These are phyloP conservation scores for Exserohilum turcica DNA, from an alignment of 2,329 filamentous ascomycete species.

Conservation along the genomic window DNA sequence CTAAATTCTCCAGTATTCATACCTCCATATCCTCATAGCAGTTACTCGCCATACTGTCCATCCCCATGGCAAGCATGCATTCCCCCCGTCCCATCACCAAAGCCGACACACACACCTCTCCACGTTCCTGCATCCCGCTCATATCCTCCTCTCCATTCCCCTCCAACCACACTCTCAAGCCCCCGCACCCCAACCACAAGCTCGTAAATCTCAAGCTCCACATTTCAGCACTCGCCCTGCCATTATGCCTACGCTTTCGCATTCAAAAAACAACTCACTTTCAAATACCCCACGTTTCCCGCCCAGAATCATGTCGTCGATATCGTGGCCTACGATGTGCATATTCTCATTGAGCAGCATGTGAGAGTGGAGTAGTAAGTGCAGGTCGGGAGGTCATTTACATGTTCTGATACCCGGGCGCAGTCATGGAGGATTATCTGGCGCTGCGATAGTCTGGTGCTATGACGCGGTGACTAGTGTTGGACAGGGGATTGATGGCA, in stretches of 20 bases:
- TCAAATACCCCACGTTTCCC: no score
- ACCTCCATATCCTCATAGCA: not conserved
- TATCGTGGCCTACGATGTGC: constrained; percentile 56
- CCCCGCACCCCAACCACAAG: not conserved
- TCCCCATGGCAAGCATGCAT: not conserved
- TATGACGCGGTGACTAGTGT: constrained; percentile 50
- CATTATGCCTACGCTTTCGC: no score
- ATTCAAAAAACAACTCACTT: no score
- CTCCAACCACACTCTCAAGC: constrained; percentile 1
- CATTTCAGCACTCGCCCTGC: no score
- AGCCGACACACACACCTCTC: not conserved
- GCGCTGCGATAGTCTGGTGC: constrained; percentile 51
- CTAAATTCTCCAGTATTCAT: not conserved
- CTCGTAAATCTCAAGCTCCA: not conserved
- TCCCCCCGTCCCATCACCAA: not conserved
- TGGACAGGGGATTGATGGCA: constrained; percentile 34
- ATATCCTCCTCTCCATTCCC: constrained; percentile 2
- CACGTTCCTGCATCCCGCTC: not conserved
- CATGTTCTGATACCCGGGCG: no score
- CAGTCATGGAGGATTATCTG: constrained; percentile 47
- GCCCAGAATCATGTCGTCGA: constrained; percentile 57
- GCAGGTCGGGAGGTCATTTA: no score
- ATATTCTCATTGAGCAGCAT: constrained; percentile 47
- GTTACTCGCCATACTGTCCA: not conserved
- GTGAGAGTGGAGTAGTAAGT: constrained; percentile 32